phyloP scores from a whole-genome alignment of 2,329 filamentous ascomycete species.

The Geosmithia flava region DNA sequence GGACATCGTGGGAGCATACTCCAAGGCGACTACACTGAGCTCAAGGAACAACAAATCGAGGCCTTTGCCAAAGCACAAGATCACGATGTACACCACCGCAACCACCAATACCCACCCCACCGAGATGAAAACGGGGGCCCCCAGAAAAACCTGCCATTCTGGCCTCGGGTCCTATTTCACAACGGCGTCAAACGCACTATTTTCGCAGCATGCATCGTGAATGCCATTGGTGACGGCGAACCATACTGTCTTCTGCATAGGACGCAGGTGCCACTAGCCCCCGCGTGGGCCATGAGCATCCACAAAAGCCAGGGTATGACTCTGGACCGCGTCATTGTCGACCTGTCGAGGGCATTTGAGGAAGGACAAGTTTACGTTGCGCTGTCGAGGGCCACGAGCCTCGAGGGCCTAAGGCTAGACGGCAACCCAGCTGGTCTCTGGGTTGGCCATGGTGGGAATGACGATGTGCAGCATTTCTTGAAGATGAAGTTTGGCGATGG shows the following conservation, averaged over 20 bases:
- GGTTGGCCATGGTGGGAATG: not conserved
- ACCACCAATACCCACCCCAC: not conserved
- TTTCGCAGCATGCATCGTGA: conserved; percentile 35
- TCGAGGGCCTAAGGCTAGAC: conserved; percentile 32
- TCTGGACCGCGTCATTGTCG: conserved; percentile 42
- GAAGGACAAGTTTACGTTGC: conserved; percentile 51
- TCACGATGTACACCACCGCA: not conserved
- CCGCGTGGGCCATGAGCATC: conserved; percentile 51
- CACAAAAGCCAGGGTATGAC: conserved; percentile 55
- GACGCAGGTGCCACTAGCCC: conserved; percentile 48
- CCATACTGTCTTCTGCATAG: conserved; percentile 36
- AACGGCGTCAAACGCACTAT: conserved; percentile 33
- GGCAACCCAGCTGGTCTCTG: conserved; percentile 7
- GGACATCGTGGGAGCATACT: not conserved
- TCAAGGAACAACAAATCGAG: conserved; percentile 4
- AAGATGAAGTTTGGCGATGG: not conserved
- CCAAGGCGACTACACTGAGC: not conserved
- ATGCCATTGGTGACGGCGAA: conserved; percentile 27
- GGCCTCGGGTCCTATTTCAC: conserved; percentile 31
- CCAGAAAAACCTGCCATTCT: conserved; percentile 1
- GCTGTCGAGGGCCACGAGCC: conserved; percentile 39
- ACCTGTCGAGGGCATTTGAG: conserved; percentile 39
- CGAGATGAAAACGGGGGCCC: not conserved
- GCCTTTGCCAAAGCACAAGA: conserved; percentile 4
- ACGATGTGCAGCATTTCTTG: not conserved